phyloP scores from a whole-genome alignment of 2,329 filamentous ascomycete genomes.

The Penicillium sp. region DNA sequence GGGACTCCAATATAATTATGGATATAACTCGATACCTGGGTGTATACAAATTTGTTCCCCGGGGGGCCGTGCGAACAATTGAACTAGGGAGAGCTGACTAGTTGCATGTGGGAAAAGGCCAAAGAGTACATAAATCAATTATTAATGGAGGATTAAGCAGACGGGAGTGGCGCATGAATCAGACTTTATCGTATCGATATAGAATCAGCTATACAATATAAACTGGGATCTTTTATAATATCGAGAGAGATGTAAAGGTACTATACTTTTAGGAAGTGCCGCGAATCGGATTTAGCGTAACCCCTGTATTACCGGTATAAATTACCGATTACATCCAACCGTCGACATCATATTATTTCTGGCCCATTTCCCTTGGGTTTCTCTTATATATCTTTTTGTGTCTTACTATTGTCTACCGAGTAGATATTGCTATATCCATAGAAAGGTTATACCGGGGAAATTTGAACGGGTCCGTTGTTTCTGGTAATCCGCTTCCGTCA shows the following conservation, averaged over 20 bases:
- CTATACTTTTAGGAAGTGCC: slow-evolving; percentile 16
- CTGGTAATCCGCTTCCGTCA: background rate
- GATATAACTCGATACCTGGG: background rate
- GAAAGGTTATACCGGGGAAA: background rate
- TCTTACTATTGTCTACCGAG: background rate
- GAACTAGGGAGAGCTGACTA: background rate
- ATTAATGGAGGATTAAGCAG: background rate
- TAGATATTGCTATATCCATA: background rate
- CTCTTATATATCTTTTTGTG: slow-evolving; percentile 1
- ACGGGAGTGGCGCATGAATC: slow-evolving; percentile 16
- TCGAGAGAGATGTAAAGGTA: background rate
- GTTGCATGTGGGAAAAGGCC: background rate
- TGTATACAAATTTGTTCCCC: background rate
- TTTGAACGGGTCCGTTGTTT: background rate
- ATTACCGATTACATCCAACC: slow-evolving; percentile 4
- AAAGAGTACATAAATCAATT: background rate
- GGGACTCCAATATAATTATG: background rate
- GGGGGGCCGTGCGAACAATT: background rate
- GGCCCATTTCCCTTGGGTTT: slow-evolving; percentile 1
- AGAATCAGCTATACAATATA: background rate
- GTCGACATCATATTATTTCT: slow-evolving; percentile 6
- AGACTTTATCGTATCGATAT: background rate
- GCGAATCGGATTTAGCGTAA: slow-evolving; percentile 17
- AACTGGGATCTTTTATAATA: too few relatives aligned
- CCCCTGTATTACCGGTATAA: slow-evolving; percentile 10